Conservation (phyloP, 352 stramenopile genomes). For the Globisporangium nodosum region DNA sequence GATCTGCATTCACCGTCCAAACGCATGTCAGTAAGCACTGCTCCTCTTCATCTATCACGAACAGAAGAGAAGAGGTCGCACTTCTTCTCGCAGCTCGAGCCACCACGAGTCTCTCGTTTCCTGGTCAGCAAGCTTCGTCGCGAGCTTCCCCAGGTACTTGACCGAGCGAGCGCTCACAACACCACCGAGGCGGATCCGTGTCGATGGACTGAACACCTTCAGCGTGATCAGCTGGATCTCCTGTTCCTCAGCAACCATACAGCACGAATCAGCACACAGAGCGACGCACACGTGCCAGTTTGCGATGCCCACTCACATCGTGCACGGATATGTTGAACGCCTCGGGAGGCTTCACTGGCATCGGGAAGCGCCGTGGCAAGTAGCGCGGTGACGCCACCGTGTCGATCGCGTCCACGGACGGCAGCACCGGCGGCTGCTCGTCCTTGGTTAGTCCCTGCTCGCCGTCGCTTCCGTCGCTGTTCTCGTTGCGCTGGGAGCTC, state of each 20-base stretch:
- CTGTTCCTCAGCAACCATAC: conserved; percentile 19
- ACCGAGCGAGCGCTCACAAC: conserved; percentile 85
- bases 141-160: conserved; percentile 89
- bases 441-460: conserved; percentile 29
- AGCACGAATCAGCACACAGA: neutral
- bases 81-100: conserved; percentile 95
- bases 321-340: conserved; percentile 73
- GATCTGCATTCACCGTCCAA: conserved; percentile 48
- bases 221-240: conserved; percentile 95
- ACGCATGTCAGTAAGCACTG: neutral
- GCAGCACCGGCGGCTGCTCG: conserved; percentile 12
- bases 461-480: conserved; percentile 19
- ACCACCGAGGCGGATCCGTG: conserved; percentile 68
- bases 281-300: neutral
- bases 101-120: conserved; percentile 98
- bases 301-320: conserved; percentile 34
- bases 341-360: conserved; percentile 43
- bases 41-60: neutral
- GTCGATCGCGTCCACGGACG: conserved; percentile 25
- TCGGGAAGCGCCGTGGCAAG: conserved; percentile 44
- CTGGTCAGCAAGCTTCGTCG: conserved; percentile 95
- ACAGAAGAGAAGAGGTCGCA: conserved; percentile 9
- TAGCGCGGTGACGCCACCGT: conserved; percentile 42
- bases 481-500: conserved; percentile 21
- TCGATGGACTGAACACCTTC: conserved; percentile 86